These are phyloP conservation scores for Cladosporium sp. DNA, from an alignment of 2,329 filamentous ascomycete genomes.

Conservation along the genomic window DNA sequence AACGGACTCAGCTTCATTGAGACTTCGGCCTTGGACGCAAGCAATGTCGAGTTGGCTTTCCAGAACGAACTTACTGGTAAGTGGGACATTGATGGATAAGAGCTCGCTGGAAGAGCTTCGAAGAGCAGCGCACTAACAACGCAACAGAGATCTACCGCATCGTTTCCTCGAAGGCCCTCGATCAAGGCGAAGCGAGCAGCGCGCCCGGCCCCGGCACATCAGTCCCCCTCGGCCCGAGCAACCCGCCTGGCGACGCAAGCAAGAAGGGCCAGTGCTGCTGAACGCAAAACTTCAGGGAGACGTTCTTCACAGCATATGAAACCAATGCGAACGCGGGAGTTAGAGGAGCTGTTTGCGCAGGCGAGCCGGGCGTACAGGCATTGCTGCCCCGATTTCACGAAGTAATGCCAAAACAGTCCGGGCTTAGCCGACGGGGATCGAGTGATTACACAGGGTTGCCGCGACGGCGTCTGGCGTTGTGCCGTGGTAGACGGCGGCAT, in stretches of 20 bases:
- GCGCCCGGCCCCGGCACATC: constrained; percentile 68
- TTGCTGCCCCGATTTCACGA: too few species aligned
- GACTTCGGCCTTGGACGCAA: constrained; percentile 95
- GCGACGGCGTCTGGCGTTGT: constrained; percentile 10
- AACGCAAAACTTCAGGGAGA: neutral
- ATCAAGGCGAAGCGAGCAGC: constrained; percentile 76
- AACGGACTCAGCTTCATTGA: constrained; percentile 83
- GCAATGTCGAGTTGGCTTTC: constrained; percentile 98
- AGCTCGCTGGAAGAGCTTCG: neutral
- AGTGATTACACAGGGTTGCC: neutral
- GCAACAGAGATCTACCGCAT: constrained; percentile 93
- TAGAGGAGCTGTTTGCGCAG: constrained; percentile 2
- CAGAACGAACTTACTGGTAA: constrained; percentile 98
- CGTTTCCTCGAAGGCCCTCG: constrained; percentile 93
- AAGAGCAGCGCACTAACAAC: constrained; percentile 1
- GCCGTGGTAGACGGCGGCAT: neutral
- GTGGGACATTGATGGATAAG: constrained; percentile 24
- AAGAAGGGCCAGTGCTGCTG: constrained; percentile 82
- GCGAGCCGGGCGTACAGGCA: neutral
- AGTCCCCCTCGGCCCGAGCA: constrained; percentile 76
- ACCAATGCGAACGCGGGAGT: constrained; percentile 2
- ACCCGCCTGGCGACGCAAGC: constrained; percentile 70
- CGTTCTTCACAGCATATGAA: constrained; percentile 2
- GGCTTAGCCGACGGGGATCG: too few species aligned
- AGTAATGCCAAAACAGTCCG: too few species aligned